Percentiles rank a stretch among this genome's conserved stretches.
These are phyloP conservation scores for Xylaria sp. DNA, from an alignment of 2,329 filamentous ascomycete species.

Conservation along the genomic window DNA sequence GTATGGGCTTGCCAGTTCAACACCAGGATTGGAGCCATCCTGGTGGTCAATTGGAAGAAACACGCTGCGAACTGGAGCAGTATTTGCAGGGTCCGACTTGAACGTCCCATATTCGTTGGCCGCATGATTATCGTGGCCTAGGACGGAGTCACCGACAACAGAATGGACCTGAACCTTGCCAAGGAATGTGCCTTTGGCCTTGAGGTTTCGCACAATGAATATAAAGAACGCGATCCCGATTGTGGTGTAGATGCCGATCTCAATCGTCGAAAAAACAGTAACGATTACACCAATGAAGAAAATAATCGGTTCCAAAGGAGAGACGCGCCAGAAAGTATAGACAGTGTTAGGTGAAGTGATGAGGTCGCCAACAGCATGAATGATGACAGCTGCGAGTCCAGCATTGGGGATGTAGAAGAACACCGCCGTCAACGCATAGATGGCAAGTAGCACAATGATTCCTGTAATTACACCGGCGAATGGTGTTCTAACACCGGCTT, in stretches of 20 bases:
- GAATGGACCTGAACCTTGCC: conserved; percentile 86
- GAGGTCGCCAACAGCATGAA: conserved; percentile 92
- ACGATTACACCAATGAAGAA: conserved; percentile 94
- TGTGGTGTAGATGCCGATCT: conserved; percentile 91
- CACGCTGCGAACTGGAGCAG: conserved; percentile 69
- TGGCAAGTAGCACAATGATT: conserved; percentile 83
- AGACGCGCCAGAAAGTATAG: conserved; percentile 95
- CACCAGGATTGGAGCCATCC: conserved; percentile 90
- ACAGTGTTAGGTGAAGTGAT: conserved; percentile 91
- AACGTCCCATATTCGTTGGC: conserved; percentile 68
- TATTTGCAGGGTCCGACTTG: conserved; percentile 50
- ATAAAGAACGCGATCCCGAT: conserved; percentile 80
- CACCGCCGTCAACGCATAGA: conserved; percentile 86
- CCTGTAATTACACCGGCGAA: conserved; percentile 91
- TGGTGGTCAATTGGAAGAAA: conserved; percentile 87
- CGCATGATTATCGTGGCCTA: conserved; percentile 67
- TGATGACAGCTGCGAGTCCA: conserved; percentile 86
- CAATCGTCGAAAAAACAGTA: conserved; percentile 87
- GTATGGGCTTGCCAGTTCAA: conserved; percentile 82
- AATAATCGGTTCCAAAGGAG: conserved; percentile 87
- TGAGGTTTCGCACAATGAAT: conserved; percentile 83
- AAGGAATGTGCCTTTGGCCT: conserved; percentile 84
- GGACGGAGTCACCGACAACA: conserved; percentile 77
- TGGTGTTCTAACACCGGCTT: conserved; percentile 92
- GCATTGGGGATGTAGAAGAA: conserved; percentile 94